Percentiles rank a stretch among this genome's conserved stretches.
Conservation (phyloP, 2,329 filamentous ascomycete genomes). For the Colletotrichum neosansevieriae region DNA sequence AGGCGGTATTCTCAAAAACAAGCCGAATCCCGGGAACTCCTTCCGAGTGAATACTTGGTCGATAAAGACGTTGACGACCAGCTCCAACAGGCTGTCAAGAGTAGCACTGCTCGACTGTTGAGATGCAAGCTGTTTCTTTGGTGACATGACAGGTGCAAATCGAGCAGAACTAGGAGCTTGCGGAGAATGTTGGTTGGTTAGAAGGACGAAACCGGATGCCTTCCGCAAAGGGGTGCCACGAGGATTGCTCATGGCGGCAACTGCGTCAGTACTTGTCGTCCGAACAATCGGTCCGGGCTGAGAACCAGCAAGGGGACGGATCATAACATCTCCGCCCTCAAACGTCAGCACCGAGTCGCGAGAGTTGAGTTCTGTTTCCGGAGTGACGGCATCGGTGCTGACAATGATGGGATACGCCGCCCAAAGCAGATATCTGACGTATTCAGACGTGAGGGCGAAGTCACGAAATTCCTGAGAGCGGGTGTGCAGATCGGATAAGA, state of each 20-base stretch:
- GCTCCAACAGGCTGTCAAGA: conserved; percentile 80
- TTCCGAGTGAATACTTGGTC: conserved; percentile 89
- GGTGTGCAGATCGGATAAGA: conserved; percentile 82
- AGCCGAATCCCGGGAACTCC: conserved; percentile 88
- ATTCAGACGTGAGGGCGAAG: conserved; percentile 83
- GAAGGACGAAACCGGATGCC: conserved; percentile 90
- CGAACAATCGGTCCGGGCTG: conserved; percentile 78
- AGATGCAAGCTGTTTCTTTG: conserved; percentile 63
- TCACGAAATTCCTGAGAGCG: conserved; percentile 84
- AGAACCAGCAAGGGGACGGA: conserved; percentile 77
- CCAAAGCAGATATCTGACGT: conserved; percentile 81
- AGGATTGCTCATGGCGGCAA: conserved; percentile 60
- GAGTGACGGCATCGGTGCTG: conserved; percentile 83
- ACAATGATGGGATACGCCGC: conserved; percentile 91
- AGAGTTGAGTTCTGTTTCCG: conserved; percentile 89
- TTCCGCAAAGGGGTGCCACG: conserved; percentile 76
- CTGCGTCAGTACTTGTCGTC: conserved; percentile 70
- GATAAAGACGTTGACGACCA: conserved; percentile 83
- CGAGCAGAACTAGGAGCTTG: conserved; percentile 70
- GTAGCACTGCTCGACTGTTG: conserved; percentile 75
- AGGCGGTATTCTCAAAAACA: conserved; percentile 90
- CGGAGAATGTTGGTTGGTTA: conserved; percentile 77
- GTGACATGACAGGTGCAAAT: conserved; percentile 72
- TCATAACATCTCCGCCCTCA: conserved; percentile 86
- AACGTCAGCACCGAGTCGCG: conserved; percentile 85